Conservation (phyloP, 2,329 filamentous ascomycete species). For the Sclerotinia nivalis region DNA sequence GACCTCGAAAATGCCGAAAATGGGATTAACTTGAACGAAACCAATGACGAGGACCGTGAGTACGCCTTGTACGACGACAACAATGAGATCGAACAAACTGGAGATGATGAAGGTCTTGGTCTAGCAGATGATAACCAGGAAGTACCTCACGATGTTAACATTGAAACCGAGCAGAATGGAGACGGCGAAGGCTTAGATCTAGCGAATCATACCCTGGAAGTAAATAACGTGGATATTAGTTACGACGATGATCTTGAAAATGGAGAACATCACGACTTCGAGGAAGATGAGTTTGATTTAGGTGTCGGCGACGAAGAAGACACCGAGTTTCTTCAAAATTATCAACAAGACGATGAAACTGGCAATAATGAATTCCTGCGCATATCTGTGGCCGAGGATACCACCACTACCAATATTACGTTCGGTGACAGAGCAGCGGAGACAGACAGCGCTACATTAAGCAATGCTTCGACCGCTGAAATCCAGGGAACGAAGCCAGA, state of each 20-base stretch:
- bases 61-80: slow-evolving; percentile 24
- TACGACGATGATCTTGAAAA: slow-evolving; percentile 11
- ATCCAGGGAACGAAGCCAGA: slow-evolving; percentile 38
- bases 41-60: slow-evolving; percentile 17
- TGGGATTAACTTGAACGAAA: slow-evolving; percentile 8
- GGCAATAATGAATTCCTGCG: not conserved
- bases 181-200: slow-evolving; percentile 12
- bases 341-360: not conserved
- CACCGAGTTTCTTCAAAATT: slow-evolving; percentile 2
- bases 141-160: slow-evolving; percentile 28
- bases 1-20: not conserved
- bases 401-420: not conserved
- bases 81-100: slow-evolving; percentile 44
- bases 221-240: slow-evolving; percentile 14
- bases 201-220: not conserved
- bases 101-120: slow-evolving; percentile 1
- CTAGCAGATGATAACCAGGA: not conserved
- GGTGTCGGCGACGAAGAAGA: slow-evolving; percentile 26
- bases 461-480: slow-evolving; percentile 20
- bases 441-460: slow-evolving; percentile 42
- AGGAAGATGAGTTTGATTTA: slow-evolving; percentile 24
- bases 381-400: slow-evolving; percentile 5
- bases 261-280: not conserved
- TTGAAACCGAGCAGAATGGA: slow-evolving; percentile 43
- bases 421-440: slow-evolving; percentile 30